A percentile compares a stretch with the other conserved stretches of the same genome.
Conservation (phyloP, 805 yeast genomes). For the Hanseniaspora nectarophila region DNA sequence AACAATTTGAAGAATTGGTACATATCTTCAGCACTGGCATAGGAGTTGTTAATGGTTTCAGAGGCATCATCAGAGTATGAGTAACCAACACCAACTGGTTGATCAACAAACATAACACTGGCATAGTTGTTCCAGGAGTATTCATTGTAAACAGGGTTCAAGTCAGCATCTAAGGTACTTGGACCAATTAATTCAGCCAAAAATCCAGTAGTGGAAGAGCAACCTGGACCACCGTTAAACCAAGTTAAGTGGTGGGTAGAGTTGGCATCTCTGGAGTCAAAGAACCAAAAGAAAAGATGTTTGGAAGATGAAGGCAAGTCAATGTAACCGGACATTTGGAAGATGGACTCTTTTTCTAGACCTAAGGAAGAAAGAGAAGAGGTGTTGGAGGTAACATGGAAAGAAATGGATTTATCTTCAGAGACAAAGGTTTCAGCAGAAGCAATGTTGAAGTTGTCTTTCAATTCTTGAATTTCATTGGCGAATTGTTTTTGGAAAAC, state of each 20-base stretch:
- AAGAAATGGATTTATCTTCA: not conserved
- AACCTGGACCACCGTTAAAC: slow-evolving; percentile 96
- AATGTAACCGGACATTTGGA: slow-evolving; percentile 74
- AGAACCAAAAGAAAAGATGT: slow-evolving; percentile 87
- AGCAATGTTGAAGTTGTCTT: not conserved
- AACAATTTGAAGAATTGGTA: slow-evolving; percentile 73
- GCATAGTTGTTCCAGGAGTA: slow-evolving; percentile 88
- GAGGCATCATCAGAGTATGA: slow-evolving; percentile 39
- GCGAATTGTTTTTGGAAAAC: not conserved
- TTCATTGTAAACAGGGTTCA: slow-evolving; percentile 67
- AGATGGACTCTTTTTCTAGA: slow-evolving; percentile 65
- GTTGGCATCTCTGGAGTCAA: slow-evolving; percentile 58
- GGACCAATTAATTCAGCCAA: slow-evolving; percentile 82
- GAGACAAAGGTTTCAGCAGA: not conserved
- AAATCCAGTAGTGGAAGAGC: slow-evolving; percentile 81
- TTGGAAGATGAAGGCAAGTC: slow-evolving; percentile 53
- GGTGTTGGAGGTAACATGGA: slow-evolving; percentile 5
- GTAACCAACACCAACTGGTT: slow-evolving; percentile 87
- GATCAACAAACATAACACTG: slow-evolving; percentile 80
- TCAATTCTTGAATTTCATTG: not conserved
- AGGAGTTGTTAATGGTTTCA: slow-evolving; percentile 45
- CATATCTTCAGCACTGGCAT: slow-evolving; percentile 79
- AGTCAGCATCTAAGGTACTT: slow-evolving; percentile 50
- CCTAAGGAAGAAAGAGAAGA: slow-evolving; percentile 1
- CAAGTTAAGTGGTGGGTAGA: slow-evolving; percentile 29